These are phyloP conservation scores for Dipodascopsis uninucleata DNA, from an alignment of 805 yeast genomes.

Conservation along the genomic window DNA sequence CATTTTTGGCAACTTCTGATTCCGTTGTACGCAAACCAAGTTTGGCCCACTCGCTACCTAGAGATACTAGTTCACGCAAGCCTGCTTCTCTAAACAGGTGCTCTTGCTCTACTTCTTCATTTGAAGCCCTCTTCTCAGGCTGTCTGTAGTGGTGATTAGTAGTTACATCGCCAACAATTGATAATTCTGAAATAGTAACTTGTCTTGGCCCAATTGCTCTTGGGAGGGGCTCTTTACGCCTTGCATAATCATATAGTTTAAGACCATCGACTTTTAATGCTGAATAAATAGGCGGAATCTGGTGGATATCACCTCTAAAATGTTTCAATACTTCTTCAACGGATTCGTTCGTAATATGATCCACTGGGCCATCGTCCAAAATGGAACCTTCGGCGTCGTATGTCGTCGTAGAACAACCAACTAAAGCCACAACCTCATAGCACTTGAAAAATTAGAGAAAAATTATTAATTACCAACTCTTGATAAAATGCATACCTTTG, in stretches of 20 bases:
- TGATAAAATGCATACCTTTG: conserved; percentile 46
- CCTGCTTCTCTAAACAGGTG: conserved; percentile 41
- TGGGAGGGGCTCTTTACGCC: conserved; percentile 82
- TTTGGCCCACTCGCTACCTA: conserved; percentile 11
- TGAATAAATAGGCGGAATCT: conserved; percentile 92
- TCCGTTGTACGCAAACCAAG: conserved; percentile 9
- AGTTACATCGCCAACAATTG: conserved; percentile 51
- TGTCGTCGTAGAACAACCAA: conserved; percentile 89
- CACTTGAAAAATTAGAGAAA: conserved; percentile 5
- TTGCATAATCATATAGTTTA: conserved; percentile 90
- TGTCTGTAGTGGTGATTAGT: conserved; percentile 53
- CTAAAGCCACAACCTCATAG: conserved; percentile 77
- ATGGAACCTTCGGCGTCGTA: conserved; percentile 91
- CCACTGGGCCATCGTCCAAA: conserved; percentile 52
- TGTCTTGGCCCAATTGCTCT: conserved; percentile 73
- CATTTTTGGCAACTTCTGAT: conserved; percentile 1
- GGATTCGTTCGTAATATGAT: conserved; percentile 54
- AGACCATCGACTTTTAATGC: conserved; percentile 94
- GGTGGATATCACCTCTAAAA: conserved; percentile 77
- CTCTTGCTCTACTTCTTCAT: conserved; percentile 38
- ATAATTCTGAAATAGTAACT: conserved; percentile 56
- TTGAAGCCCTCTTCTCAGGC: conserved; percentile 37
- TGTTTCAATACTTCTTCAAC: conserved; percentile 51
- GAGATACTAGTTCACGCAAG: conserved; percentile 9
- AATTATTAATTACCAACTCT: not conserved